Conservation (phyloP, 75 land plant species). For the Selaginella tamariscina region DNA sequence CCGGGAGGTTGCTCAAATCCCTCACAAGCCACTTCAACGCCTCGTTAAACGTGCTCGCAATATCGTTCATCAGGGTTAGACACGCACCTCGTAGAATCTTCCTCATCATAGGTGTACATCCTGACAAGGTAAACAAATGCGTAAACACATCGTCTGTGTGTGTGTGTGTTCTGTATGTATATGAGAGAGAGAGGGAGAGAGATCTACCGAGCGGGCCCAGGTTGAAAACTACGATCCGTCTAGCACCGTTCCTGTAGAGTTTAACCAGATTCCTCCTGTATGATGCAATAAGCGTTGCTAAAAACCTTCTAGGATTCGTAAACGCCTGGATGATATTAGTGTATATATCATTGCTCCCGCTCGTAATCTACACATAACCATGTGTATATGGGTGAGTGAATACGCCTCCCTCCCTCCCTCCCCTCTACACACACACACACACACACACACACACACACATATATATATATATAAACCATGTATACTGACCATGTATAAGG, state of each 20-base stretch:
- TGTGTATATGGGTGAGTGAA: too few species aligned
- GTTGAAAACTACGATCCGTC: background rate
- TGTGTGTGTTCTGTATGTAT: too few species aligned
- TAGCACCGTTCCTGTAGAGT: background rate
- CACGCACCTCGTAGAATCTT: background rate
- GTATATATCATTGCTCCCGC: slow-evolving; percentile 7
- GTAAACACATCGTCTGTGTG: background rate
- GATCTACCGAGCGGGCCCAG: background rate
- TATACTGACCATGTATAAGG: background rate
- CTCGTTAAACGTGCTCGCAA: background rate
- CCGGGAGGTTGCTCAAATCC: background rate
- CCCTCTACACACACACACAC: too few species aligned
- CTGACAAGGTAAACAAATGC: background rate
- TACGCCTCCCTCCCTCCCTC: too few species aligned
- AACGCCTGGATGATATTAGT: background rate
- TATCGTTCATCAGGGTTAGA: background rate
- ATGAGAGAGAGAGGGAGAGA: too few species aligned
- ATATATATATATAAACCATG: too few species aligned
- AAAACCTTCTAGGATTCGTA: background rate
- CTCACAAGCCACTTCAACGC: background rate
- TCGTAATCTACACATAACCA: too few species aligned
- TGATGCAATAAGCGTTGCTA: background rate
- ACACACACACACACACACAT: too few species aligned
- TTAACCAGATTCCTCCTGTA: background rate
- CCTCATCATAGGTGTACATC: slow-evolving; percentile 6